Base-by-base conservation (phyloP, 345 rosid species). In the Kernera saxatilis region DNA sequence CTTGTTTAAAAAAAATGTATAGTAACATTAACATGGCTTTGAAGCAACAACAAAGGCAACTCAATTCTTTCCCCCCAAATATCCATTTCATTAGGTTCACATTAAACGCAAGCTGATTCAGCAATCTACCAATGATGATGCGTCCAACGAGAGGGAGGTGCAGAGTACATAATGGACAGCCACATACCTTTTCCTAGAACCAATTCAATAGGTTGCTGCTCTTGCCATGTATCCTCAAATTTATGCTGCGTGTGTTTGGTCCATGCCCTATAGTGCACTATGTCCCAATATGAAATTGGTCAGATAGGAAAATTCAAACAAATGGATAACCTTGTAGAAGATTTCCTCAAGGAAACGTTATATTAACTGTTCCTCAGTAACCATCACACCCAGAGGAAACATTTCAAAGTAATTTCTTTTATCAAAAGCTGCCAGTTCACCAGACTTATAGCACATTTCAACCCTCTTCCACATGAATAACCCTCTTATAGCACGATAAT, bases 261-360 rank as follows among this genome's bases (percentile, higher is more conserved):
- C 98, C 98, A 93, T 71, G 82, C 97, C 78, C 81, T 87, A 70
- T 87, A 91, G 78, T 93, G 96, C 83, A 89, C 98, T 89, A 64
- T 52, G n/a, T 22, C 35, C 37, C 67, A 15, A 69, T 0, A 75
- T 15, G 22, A 13, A 80, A 53, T 77, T 26, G 64, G 32, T 80
- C 57, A 70, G 70, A 60, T 27, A n/a, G 35, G 63, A 6, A 5
- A 15, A 23, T 50, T 69, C 22, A 37, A 35, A 52, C 60, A 68
- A 36, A 18, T 35, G 15, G n/a, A 19, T 41, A 23, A 33, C 32
- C 27, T 13, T 61, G 70, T 19, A 30, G 19, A 17, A 75, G 41
- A 68, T 32, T 35, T 9, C 14, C 49, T 18, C 32, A 5, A 29
- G 25, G 15, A 35, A 3, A 43, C 9, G 26, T 11, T 53, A 21